These are phyloP conservation scores for Debaryomyces maramus DNA, from an alignment of 805 yeast species.

Conservation along the genomic window DNA sequence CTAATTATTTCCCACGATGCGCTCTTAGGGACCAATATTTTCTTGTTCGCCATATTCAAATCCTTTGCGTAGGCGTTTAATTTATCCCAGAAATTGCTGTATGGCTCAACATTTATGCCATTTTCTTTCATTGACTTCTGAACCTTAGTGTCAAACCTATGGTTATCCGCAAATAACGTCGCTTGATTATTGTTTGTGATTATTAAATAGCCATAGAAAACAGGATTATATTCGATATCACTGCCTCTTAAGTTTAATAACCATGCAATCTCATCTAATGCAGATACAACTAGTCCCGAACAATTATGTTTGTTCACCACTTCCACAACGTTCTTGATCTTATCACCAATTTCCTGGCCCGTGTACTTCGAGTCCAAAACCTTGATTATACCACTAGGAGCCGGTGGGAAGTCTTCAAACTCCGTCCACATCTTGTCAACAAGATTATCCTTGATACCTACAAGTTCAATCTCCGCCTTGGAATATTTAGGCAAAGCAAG, in stretches of 20 bases:
- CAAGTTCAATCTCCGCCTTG: constrained; percentile 40
- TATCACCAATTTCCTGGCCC: constrained; percentile 64
- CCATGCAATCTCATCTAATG: constrained; percentile 58
- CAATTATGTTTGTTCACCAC: constrained; percentile 25
- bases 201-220: constrained; percentile 46
- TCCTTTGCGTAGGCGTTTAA: constrained; percentile 40
- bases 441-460: constrained; percentile 58
- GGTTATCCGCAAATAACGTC: constrained; percentile 44
- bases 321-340: constrained; percentile 49
- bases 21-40: constrained; percentile 30
- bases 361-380: constrained; percentile 53
- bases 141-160: constrained; percentile 36
- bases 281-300: constrained; percentile 42
- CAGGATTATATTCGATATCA: constrained; percentile 57
- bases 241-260: constrained; percentile 54
- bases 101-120: constrained; percentile 36
- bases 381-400: constrained; percentile 50
- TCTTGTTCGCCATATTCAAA: constrained; percentile 27
- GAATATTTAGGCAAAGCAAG: constrained; percentile 16
- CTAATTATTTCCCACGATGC: constrained; percentile 44
- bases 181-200: constrained; percentile 27
- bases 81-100: constrained; percentile 47
- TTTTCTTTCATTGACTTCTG: constrained; percentile 22
- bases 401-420: constrained; percentile 61
- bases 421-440: constrained; percentile 72